phyloP scores from a whole-genome alignment of 2,329 filamentous ascomycete species.

The Fusarium torreyae region DNA sequence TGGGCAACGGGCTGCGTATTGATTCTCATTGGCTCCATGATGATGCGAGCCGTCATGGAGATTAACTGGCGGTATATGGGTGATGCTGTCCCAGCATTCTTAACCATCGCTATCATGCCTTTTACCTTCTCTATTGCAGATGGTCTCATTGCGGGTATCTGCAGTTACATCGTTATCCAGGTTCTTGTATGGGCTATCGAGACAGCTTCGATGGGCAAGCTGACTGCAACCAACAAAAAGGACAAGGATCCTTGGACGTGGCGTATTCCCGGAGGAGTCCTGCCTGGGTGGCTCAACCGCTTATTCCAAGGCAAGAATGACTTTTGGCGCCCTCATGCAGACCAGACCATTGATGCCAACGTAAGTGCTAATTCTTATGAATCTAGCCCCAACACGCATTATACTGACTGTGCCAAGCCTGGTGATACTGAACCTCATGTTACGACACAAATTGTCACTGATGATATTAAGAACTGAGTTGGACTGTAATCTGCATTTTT shows the following conservation, averaged over 20 bases:
- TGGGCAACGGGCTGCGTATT: slow-evolving; percentile 91
- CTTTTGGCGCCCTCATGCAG: slow-evolving; percentile 8
- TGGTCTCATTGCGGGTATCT: slow-evolving; percentile 84
- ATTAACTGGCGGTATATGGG: slow-evolving; percentile 92
- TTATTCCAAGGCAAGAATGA: slow-evolving; percentile 3
- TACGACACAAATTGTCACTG: not conserved
- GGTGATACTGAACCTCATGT: slow-evolving; percentile 9
- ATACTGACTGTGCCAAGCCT: slow-evolving; percentile 17
- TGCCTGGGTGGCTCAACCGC: slow-evolving; percentile 62
- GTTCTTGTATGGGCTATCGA: slow-evolving; percentile 77
- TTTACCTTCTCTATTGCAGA: slow-evolving; percentile 92
- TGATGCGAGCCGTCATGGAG: slow-evolving; percentile 82
- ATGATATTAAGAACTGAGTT: not conserved
- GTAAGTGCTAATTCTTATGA: slow-evolving; percentile 9
- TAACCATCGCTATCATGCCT: slow-evolving; percentile 88
- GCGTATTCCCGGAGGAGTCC: slow-evolving; percentile 78
- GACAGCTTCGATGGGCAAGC: slow-evolving; percentile 61
- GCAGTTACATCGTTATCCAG: slow-evolving; percentile 83
- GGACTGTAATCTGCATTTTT: too few relatives aligned
- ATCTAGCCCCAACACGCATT: not conserved
- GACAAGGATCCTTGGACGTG: slow-evolving; percentile 86
- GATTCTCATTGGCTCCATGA: slow-evolving; percentile 86
- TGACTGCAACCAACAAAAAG: slow-evolving; percentile 79
- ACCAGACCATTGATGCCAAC: not conserved
- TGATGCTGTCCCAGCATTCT: slow-evolving; percentile 86